Evolutionary conservation across 495 filamentous ascomycete genomes (phyloP), one percentile per base, ranked within the genome.

Genomic region (Penicillium verhagenii): DNA sequence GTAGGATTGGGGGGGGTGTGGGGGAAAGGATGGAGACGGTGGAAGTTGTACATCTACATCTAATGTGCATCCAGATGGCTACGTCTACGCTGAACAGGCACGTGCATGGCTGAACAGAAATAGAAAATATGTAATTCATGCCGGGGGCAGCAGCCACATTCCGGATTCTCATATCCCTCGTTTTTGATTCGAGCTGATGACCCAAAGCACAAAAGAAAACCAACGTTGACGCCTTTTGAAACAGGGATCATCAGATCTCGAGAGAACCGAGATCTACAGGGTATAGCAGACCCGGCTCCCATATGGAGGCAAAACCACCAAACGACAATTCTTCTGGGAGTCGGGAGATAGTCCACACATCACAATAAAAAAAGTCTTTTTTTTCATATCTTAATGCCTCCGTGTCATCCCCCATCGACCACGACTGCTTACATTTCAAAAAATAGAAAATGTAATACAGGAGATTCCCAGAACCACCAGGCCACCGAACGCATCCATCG

Each of bases 81-180:
- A 39, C 37, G 28, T 39, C 46, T 44, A 54, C 51, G 26, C 26
- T 37, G 31, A 25, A 18, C 44, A 60, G 38, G 14, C 49, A 31
- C 33, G 16, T 13, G 16, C 26, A 45, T 50, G 26, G 40, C 25
- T 64, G 56, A 59, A 66, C 53, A 64, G 54, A 64, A 62, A n/a
- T n/a, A 65, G 55, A 62, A 58, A 63, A 56, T 57, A 59, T 61
- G 64, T 63, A 56, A 65, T 63, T 67, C 64, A 63, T 67, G 38
- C 61, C 61, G 46, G 61, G 62, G 51, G 26, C 54, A 61, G 55
- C 59, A 64, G 58, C 58, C 61, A 55, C 58, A 66, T 54, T 59
- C 64, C 64, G 61, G 56, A 56, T 65, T 67, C 56, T 65, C 61
- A 64, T 67, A 60, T 65, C 58, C 64, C 64, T 58, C 51, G 63